Conservation (phyloP, 2,329 filamentous ascomycete genomes). For the Pseudogymnoascus sp. region DNA sequence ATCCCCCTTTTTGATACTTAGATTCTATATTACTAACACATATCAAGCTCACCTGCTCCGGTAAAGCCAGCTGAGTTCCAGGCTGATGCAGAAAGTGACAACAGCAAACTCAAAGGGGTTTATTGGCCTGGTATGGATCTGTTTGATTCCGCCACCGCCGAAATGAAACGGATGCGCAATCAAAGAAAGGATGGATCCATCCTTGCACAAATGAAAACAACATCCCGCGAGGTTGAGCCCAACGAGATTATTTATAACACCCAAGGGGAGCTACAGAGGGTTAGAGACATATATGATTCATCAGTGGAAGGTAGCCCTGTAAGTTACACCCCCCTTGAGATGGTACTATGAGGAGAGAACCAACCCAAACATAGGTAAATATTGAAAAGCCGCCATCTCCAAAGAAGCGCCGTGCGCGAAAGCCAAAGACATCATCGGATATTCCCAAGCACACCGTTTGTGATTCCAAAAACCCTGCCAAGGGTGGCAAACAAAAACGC, state of each 20-base stretch:
- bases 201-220: conserved; percentile 55
- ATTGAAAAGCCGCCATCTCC: conserved; percentile 15
- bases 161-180: conserved; percentile 66
- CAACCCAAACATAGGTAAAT: background rate
- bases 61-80: background rate
- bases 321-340: conserved; percentile 21
- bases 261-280: conserved; percentile 41
- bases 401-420: conserved; percentile 25
- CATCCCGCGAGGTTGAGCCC: conserved; percentile 54
- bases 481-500: conserved; percentile 10
- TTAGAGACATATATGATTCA: conserved; percentile 51
- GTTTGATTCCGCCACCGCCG: conserved; percentile 69
- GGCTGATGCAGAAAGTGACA: background rate
- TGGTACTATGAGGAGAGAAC: background rate
- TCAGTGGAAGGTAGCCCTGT: conserved; percentile 45
- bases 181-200: conserved; percentile 69
- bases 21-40: background rate
- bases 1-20: background rate
- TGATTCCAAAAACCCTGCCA: conserved; percentile 14
- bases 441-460: conserved; percentile 20
- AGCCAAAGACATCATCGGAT: conserved; percentile 13
- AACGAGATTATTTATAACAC: conserved; percentile 55
- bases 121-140: conserved; percentile 69
- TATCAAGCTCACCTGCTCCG: background rate
- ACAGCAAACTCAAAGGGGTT: conserved; percentile 53